Conservation (phyloP, 495 filamentous ascomycete species). For the Aspergillus incahuasiensis region DNA sequence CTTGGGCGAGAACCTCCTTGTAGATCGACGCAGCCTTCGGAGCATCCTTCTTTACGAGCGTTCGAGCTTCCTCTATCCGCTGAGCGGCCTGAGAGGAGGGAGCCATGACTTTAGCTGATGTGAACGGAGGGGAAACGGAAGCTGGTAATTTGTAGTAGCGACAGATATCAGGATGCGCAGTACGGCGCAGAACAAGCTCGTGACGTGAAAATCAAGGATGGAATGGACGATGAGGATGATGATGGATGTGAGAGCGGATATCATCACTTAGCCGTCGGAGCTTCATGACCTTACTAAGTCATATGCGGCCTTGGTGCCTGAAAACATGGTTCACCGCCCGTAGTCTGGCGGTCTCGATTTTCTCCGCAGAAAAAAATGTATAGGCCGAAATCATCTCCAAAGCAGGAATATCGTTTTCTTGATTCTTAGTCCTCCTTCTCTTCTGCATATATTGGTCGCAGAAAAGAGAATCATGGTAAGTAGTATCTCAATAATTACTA, state of each 20-base stretch:
- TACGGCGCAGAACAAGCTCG: not conserved
- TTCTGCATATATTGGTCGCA: not conserved
- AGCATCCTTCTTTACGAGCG: conserved; percentile 71
- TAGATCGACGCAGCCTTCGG: conserved; percentile 76
- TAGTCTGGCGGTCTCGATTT: conserved; percentile 14
- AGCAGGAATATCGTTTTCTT: not conserved
- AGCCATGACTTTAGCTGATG: conserved; percentile 40
- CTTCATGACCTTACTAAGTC: conserved; percentile 12
- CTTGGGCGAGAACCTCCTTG: conserved; percentile 80
- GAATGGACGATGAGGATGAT: conserved; percentile 8
- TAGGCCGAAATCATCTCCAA: not conserved
- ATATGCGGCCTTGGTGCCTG: not conserved
- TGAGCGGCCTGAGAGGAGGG: conserved; percentile 46
- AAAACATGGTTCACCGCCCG: conserved; percentile 18
- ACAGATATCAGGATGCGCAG: not conserved
- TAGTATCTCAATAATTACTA: not conserved
- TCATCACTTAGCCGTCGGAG: conserved; percentile 18
- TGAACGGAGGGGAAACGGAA: not conserved
- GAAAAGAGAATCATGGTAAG: conserved; percentile 22
- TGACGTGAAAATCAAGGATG: not conserved
- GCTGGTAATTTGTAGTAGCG: not conserved
- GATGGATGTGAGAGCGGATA: conserved; percentile 11
- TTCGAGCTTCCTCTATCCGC: conserved; percentile 79
- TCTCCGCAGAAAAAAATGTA: conserved; percentile 18
- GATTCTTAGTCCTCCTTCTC: not conserved